A percentile compares a stretch with the other conserved stretches of the same genome.
These are phyloP conservation scores for Ogataea pini DNA, from an alignment of 805 yeast species.

Conservation along the genomic window DNA sequence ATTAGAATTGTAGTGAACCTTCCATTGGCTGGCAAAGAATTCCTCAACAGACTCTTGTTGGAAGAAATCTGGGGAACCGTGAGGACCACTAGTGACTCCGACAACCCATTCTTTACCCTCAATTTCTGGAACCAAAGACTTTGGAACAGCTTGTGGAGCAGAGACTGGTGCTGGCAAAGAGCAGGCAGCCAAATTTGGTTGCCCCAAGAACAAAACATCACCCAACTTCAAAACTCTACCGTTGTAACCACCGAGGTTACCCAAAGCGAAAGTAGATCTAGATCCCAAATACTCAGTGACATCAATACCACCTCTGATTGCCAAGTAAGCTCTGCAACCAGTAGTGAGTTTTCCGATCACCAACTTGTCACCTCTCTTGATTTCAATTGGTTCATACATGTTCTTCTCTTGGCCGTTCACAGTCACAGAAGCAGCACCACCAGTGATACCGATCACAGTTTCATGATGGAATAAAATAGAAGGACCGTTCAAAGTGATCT, in stretches of 20 bases:
- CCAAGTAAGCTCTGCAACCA: conserved; percentile 90
- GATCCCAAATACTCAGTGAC: conserved; percentile 93
- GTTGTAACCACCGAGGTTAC: conserved; percentile 90
- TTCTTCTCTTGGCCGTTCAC: conserved; percentile 57
- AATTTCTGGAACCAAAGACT: conserved; percentile 55
- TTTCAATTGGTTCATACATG: conserved; percentile 72
- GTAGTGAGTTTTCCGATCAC: conserved; percentile 75
- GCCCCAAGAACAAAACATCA: conserved; percentile 86
- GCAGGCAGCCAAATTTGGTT: conserved; percentile 66
- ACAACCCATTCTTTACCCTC: conserved; percentile 68
- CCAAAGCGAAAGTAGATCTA: conserved; percentile 94
- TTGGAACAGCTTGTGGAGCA: conserved; percentile 61
- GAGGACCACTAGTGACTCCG: conserved; percentile 96
- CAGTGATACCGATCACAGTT: conserved; percentile 77
- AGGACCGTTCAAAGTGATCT: conserved; percentile 87
- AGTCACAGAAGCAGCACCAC: conserved; percentile 73
- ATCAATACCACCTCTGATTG: conserved; percentile 91
- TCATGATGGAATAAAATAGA: conserved; percentile 80
- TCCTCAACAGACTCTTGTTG: conserved; percentile 68
- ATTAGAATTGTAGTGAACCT: conserved; percentile 94
- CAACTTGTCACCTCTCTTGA: conserved; percentile 75
- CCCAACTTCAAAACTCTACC: conserved; percentile 92
- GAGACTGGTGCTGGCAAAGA: conserved; percentile 71
- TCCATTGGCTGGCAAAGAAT: conserved; percentile 82
- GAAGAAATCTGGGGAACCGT: conserved; percentile 96